Conservation (phyloP, 768 basidiomycete genomes). For the Leccinum barrowsii region DNA sequence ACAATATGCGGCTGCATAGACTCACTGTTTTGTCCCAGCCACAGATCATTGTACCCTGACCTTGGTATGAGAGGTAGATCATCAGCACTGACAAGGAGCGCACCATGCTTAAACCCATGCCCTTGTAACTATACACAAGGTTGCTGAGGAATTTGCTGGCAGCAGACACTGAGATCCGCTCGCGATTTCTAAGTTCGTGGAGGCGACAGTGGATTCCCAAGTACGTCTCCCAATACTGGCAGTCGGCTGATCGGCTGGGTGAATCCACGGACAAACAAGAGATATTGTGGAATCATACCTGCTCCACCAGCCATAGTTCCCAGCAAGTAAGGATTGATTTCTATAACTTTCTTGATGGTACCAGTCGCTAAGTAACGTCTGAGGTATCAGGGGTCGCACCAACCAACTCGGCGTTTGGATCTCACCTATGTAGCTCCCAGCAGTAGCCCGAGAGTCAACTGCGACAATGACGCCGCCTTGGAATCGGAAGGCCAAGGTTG, state of each 20-base stretch:
- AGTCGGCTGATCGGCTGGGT: conserved; percentile 60
- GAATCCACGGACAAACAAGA: conserved; percentile 3
- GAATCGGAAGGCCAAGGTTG: conserved; percentile 95
- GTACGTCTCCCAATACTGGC: conserved; percentile 98
- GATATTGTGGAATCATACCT: conserved; percentile 46
- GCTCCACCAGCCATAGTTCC: conserved; percentile 99
- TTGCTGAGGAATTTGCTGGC: conserved; percentile 97
- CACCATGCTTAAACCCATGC: conserved; percentile 99
- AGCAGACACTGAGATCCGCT: conserved; percentile 98
- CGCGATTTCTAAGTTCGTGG: conserved; percentile 93
- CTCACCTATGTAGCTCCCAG: conserved; percentile 94
- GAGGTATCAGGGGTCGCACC: neutral
- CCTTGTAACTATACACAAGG: conserved; percentile 96
- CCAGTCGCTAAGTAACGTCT: conserved; percentile 65
- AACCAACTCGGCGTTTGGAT: conserved; percentile 10
- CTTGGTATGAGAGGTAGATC: conserved; percentile 1
- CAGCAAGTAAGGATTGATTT: conserved; percentile 98
- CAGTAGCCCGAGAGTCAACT: conserved; percentile 97
- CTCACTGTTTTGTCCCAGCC: conserved; percentile 98
- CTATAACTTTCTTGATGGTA: conserved; percentile 99
- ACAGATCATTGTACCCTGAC: conserved; percentile 97
- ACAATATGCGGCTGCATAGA: conserved; percentile 4
- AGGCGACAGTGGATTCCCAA: conserved; percentile 96
- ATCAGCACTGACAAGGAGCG: conserved; percentile 24
- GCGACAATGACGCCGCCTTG: conserved; percentile 98